Base-by-base conservation (phyloP, 2,329 filamentous ascomycete species). In the Penicillium sp. region DNA sequence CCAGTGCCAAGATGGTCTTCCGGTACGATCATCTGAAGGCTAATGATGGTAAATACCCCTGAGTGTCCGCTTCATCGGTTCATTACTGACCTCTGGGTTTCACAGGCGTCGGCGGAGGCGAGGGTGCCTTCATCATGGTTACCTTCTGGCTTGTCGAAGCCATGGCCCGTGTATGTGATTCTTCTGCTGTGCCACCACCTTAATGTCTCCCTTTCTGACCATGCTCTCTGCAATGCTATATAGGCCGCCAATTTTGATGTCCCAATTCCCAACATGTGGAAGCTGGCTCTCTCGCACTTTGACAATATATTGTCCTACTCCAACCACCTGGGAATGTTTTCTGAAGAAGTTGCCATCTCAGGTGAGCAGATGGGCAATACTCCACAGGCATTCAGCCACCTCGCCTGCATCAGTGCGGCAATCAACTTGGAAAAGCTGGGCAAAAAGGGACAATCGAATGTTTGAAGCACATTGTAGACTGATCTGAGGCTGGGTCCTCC, bases 141-240 rank as follows among this genome's bases (percentile, higher is more conserved):
- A 88, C 83, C 0, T 88, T 88, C 59, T 88, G 84, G 84, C 75
- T 87, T 0, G 82, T 88, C 9, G 84, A 88, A 62, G 82, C 84
- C 15, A 73, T 88, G 64, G 85, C 82, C 18, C 73, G 84, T 20
- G 82, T 82, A 48, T 67, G 74, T 49, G 66, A 71, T 32, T 26
- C 30, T 13, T 11, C 14, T 27, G 23, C 10, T 25, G 32, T 29
- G 36, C 5, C 22, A 25, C 32, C 18, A 22, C 18, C 9, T 9
- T 9, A 22, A 5, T 22, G 5, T 22, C 5, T 5, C 18, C 5
- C 9, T 5, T 9, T 22, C 18, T 22, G 9, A 22, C 9, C 9
- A 5, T 22, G 18, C 9, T 22, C 5, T 9, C 18, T 22, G 5
- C 18, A 22, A 22, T 9, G 18, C 5, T 22, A 13, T 14, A 25